Evolutionary conservation across 176 grass and related monocot genomes (phyloP), one percentile per base, ranked within the genome.

Genomic region (Eleusine coracana): DNA sequence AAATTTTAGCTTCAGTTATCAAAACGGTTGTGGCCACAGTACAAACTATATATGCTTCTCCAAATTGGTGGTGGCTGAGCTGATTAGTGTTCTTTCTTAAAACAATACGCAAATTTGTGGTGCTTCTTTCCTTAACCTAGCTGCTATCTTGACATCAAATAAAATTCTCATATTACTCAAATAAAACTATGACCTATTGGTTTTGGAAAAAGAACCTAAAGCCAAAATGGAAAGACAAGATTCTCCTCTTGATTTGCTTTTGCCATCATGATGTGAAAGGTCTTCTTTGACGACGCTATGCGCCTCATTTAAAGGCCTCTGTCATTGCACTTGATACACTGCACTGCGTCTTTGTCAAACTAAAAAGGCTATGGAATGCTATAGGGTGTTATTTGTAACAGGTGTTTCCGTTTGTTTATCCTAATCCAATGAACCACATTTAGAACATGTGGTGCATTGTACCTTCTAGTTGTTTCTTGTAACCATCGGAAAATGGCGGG

Each of bases 361-460:
- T 45, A 51, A 55, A 55, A 55, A 89, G 39, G 55, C 37, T 65
- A 13, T 38, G 27, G 39, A 81, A 42, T 65, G 17, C 76, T 82
- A 48, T 54, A 48, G 34, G 66, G 37, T 46, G 16, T 2, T 55
- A 36, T 49, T 46, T 29, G 7, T 54, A 20, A 84, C 45, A 34
- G 46, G 12, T 79, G 23, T 55, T 77, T 66, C 31, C 28, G 21
- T 66, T 40, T 12, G 14, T 28, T 69, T 66, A 81, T 56, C 27
- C 42, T 68, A 66, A 49, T 54, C 31, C 6, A 12, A n/a, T 37
- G 72, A 44, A 25, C 13, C 67, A 25, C 2, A 72, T 27, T 56
- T 84, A 3, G 39, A 65, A 46, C 70, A 80, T 66, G 65, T 80
- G 85, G 68, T 80, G 66, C 69, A 75, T 80, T 87, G 80, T 70